phyloP scores from a whole-genome alignment of 768 basidiomycete species.

The Gymnopilus dilepis region DNA sequence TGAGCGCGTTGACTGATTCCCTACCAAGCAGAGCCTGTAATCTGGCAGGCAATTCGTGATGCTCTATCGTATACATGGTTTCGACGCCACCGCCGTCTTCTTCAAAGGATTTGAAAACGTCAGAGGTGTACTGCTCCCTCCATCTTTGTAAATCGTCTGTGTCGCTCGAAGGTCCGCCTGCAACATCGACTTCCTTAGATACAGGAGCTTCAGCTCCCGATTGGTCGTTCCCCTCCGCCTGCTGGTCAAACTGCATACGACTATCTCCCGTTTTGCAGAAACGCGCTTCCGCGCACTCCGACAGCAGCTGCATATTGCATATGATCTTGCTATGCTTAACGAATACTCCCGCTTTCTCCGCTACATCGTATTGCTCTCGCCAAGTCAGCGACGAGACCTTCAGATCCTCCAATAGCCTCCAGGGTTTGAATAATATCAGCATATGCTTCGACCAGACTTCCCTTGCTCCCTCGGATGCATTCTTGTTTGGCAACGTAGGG shows the following conservation, averaged over 20 bases:
- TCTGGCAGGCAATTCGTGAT: no score
- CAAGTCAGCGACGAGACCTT: background rate
- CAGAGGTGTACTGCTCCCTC: constrained; percentile 1
- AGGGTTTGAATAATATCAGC: constrained; percentile 9
- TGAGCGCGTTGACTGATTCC: no score
- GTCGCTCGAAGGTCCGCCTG: background rate
- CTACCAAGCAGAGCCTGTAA: no score
- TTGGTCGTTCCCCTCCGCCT: background rate
- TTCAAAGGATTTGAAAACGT: constrained; percentile 3
- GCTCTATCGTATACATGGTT: no score
- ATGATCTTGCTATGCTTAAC: background rate
- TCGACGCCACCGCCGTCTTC: background rate
- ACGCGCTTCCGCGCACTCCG: background rate
- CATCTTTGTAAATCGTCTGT: background rate
- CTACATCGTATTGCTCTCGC: background rate
- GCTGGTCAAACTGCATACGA: background rate
- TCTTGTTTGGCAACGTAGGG: background rate
- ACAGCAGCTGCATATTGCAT: background rate
- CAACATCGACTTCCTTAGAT: no score
- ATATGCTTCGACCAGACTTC: constrained; percentile 8
- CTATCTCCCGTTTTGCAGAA: background rate
- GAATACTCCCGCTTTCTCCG: no score
- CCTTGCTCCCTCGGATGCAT: background rate
- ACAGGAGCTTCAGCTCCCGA: no score
- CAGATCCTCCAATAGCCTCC: background rate